Conservation (phyloP, 495 filamentous ascomycete species). For the Bryoglossum gracile region DNA sequence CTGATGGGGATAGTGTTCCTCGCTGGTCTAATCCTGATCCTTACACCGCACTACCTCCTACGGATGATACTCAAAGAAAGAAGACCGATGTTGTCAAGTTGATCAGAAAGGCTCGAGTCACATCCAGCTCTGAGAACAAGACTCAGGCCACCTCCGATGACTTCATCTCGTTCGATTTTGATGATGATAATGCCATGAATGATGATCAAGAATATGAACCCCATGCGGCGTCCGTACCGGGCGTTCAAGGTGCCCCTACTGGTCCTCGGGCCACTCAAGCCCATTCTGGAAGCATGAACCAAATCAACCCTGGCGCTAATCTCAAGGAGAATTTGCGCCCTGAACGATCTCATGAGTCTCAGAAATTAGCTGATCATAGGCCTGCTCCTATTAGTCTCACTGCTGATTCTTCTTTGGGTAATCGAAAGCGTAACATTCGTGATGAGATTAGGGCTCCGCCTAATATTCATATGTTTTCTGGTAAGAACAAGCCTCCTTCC, state of each 20-base stretch:
- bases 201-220: conserved; percentile 13
- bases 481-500: conserved; percentile 28
- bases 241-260: conserved; percentile 26
- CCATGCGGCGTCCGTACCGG: not conserved
- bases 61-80: conserved; percentile 55
- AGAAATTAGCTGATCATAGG: not conserved
- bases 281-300: conserved; percentile 27
- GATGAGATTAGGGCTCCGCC: conserved; percentile 54
- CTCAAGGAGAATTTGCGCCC: not conserved
- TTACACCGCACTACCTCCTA: conserved; percentile 74
- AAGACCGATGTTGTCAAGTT: conserved; percentile 78
- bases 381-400: conserved; percentile 14
- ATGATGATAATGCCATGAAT: conserved; percentile 43
- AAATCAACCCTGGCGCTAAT: too few relatives aligned
- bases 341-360: not conserved
- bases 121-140: conserved; percentile 32
- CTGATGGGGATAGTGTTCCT: conserved; percentile 43
- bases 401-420: conserved; percentile 36
- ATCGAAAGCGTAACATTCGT: conserved; percentile 63
- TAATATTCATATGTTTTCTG: conserved; percentile 34
- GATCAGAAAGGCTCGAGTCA: conserved; percentile 74
- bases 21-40: conserved; percentile 94
- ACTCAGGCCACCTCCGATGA: conserved; percentile 59
- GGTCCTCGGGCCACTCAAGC: conserved; percentile 24
- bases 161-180: conserved; percentile 74